Percentiles rank a stretch among this genome's conserved stretches.
Evolutionary conservation across 345 rosid genomes (phyloP).

Genomic region (Carallia pectinifolia): DNA sequence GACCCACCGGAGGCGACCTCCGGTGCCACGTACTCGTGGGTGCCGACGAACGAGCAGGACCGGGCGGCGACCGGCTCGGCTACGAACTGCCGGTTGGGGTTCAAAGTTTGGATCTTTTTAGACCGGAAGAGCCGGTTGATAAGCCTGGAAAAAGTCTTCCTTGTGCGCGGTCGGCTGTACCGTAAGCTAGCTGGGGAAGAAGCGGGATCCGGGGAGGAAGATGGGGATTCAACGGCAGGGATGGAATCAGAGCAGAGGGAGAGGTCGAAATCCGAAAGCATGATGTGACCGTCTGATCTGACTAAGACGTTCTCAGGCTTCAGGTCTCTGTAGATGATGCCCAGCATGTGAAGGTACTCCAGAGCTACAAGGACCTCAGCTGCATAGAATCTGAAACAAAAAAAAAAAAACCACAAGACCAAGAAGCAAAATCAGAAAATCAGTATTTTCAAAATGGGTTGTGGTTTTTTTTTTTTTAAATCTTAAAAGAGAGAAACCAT

Average conservation of each 20-base stretch:
- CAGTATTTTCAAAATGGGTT: no score
- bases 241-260: constrained; percentile 73
- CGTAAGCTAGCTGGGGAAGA: constrained; percentile 21
- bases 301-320: constrained; percentile 93
- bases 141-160: constrained; percentile 40
- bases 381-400: constrained; percentile 66
- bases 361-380: constrained; percentile 90
- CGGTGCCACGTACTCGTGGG: constrained; percentile 95
- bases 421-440: neutral
- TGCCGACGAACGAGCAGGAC: constrained; percentile 89
- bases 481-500: no score
- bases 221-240: constrained; percentile 80
- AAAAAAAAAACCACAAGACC: neutral
- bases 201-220: constrained; percentile 40
- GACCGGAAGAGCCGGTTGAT: constrained; percentile 59
- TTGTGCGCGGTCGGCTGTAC: constrained; percentile 26
- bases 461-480: neutral
- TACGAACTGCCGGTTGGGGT: constrained; percentile 56
- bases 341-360: constrained; percentile 95
- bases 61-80: constrained; percentile 91
- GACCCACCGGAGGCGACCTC: constrained; percentile 90
- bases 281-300: constrained; percentile 95
- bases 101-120: constrained; percentile 51
- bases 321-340: constrained; percentile 89
- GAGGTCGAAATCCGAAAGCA: constrained; percentile 95